phyloP scores from a whole-genome alignment of 2,329 filamentous ascomycete species.

The Bipolaris sorokiniana region DNA sequence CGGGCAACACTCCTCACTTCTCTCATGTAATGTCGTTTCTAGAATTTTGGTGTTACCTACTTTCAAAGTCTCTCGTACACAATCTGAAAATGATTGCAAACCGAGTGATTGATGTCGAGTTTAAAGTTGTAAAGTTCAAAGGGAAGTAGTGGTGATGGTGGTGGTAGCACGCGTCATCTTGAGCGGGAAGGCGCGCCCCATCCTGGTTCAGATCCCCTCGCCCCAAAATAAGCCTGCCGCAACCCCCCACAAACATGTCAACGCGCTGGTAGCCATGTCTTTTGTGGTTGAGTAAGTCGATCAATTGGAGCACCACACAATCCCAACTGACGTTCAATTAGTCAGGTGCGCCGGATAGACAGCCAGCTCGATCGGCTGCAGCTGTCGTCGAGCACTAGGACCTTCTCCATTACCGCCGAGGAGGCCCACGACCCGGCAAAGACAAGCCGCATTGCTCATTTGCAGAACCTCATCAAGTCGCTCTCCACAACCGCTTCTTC shows the following conservation, averaged over 20 bases:
- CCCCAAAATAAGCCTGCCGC: constrained; percentile 9
- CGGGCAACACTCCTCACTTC: not conserved
- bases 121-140: not conserved
- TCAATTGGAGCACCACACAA: not conserved
- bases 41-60: not conserved
- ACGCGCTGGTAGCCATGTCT: constrained; percentile 46
- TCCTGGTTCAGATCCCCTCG: constrained; percentile 15
- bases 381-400: constrained; percentile 48
- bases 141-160: not conserved
- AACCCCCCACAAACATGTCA: constrained; percentile 17
- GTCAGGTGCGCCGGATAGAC: constrained; percentile 64
- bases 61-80: not conserved
- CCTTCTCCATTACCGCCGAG: constrained; percentile 40
- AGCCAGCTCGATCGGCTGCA: constrained; percentile 64
- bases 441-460: constrained; percentile 59
- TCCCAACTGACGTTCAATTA: constrained; percentile 32
- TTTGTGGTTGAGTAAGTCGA: constrained; percentile 51
- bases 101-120: not conserved
- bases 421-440: constrained; percentile 48
- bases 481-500: constrained; percentile 73
- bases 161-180: constrained; percentile 6
- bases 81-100: not conserved
- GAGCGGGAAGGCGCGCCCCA: constrained; percentile 12
- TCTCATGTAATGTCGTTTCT: not conserved
- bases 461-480: constrained; percentile 72